Evolutionary conservation across 768 basidiomycete genomes (phyloP), one percentile per base, ranked within the genome.

Genomic region (Xerocomellus intermedius): DNA sequence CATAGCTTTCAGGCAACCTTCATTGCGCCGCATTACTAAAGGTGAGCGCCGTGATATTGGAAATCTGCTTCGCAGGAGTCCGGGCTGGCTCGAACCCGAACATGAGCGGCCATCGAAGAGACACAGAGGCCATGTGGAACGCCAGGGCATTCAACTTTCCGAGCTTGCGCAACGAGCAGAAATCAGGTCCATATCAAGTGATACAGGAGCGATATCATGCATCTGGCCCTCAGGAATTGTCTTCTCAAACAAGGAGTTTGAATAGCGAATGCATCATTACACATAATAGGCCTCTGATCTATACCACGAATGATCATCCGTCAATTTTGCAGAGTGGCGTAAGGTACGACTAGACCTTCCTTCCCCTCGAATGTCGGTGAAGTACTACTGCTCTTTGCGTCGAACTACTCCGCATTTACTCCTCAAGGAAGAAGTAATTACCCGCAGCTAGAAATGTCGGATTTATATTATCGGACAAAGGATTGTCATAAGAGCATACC

Each of bases 351-450:
- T 48, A 41, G 38, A 58, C 62, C 61, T 59, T 59, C 58, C 56
- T 45, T 55, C n/a, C 50, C 42, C 21, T 32, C 45, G 16, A 12
- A 41, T 45, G 10, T 35, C n/a, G 17, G 22, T 32, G 28, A 33
- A 32, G n/a, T n/a, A n/a, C n/a, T 19, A 28, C 42, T 50, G 19
- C 30, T 33, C 45, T 42, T 30, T 19, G n/a, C 9, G 46, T 46
- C 26, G 22, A 43, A 42, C 26, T 36, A 24, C 42, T 17, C 38
- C 17, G 32, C 33, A 16, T 39, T 71, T 77, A 90, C 65, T 92
- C 90, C 70, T 94, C 91, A 16, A 93, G 82, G 88, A 94, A 94
- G 83, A 94, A 94, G 74, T 93, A 94, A 71, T 91, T 93, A 24
- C 91, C 91, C 52, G 87, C 75, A 49, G 77, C 91, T 92, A 65